Percentiles rank a stretch among this genome's conserved stretches.
Evolutionary conservation across 805 yeast genomes (phyloP).

Genomic region (Clavispora asparagi): DNA sequence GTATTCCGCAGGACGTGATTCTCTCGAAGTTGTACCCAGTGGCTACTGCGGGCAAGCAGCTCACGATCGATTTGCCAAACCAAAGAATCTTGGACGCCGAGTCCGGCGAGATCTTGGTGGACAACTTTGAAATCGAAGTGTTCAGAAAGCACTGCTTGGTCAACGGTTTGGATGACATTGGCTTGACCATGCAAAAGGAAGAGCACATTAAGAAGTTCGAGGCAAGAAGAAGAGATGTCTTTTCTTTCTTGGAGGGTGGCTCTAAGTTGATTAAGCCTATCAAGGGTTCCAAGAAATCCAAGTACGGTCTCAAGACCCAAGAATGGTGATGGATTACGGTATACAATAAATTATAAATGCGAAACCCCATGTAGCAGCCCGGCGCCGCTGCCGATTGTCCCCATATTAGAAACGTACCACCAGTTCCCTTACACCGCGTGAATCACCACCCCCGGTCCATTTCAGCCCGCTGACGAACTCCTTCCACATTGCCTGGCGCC

Average conservation of each 20-base stretch:
- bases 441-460: too few species aligned
- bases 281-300: constrained; percentile 62
- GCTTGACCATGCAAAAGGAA: constrained; percentile 89
- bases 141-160: constrained; percentile 94
- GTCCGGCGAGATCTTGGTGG: constrained; percentile 56
- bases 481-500: too few species aligned
- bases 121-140: constrained; percentile 78
- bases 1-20: constrained; percentile 78
- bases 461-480: too few species aligned
- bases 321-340: constrained; percentile 50
- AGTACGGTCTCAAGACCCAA: constrained; percentile 62
- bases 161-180: constrained; percentile 96
- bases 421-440: too few species aligned
- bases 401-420: too few species aligned
- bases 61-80: constrained; percentile 80
- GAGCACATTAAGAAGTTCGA: constrained; percentile 70
- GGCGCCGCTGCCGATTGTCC: too few species aligned
- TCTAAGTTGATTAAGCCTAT: constrained; percentile 62
- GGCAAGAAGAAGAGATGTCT: constrained; percentile 66
- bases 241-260: constrained; percentile 92
- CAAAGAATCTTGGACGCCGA: constrained; percentile 77
- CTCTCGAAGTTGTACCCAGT: constrained; percentile 68
- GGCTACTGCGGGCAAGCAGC: constrained; percentile 65
- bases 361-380: too few species aligned
- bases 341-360: not conserved